Evolutionary conservation across 1,284 basidiomycete species (phyloP), one percentile per base, ranked within the genome.

Genomic region (Puccinia triticina): DNA sequence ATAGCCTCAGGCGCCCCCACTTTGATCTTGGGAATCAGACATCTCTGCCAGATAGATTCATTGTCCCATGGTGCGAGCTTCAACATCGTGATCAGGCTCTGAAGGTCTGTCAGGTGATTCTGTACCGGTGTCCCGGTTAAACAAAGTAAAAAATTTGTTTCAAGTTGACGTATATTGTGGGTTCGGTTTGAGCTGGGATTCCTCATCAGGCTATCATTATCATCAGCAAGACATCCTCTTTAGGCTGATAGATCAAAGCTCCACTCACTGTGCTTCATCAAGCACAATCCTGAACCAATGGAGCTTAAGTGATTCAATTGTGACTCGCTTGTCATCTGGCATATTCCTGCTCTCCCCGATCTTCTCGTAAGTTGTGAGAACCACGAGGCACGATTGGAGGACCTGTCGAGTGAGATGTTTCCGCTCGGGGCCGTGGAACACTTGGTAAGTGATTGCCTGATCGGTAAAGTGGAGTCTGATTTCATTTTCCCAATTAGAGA

Each of bases 51-150:
- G 5, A 64, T 64, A 10, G 5, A 29, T 10, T 64, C 59, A 18
- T 64, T 26, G 18, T 29, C 26, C 59, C 59, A 64, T 26, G 59
- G 59, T 64, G 59, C 14, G 18, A 64, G 14, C 18, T 64, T 64
- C 26, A 64, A 64, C 4, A 29, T 18, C 14, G 18, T 18, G 18
- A 87, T 82, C 48, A 86, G 83, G 7, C 86, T 84, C 55, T 85
- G 87, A 7, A 87, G 83, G 48, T 87, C 86, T 82, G 86, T 85
- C 59, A 86, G 83, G 16, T 84, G 83, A 83, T 87, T 87, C 78
- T 87, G 86, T 23, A 87, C 85, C 14, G 86, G 86, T 26, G 86
- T 87, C 21, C 86, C 86, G 1, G 86, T 87, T 21, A 87, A 83
- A 40, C 85, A 86, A 59, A 86, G 82, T 10, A 86, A 83, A n/a